Base-by-base conservation (phyloP, 176 grass and related monocot genomes). In the Carex pumila region DNA sequence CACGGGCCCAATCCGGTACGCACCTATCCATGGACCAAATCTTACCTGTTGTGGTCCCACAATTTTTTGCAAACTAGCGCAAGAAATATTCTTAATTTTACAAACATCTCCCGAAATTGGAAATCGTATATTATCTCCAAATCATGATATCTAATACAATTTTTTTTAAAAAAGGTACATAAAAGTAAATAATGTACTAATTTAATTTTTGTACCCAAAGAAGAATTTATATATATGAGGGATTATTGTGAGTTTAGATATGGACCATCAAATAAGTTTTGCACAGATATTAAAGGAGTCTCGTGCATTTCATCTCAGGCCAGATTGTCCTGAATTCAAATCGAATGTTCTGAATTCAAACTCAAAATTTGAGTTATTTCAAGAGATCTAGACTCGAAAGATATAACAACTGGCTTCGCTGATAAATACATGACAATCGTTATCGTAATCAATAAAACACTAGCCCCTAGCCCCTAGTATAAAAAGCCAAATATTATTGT, bases 1-100 rank as follows among this genome's bases (percentile, higher is more conserved):
- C 80, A 54, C 61, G 80, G 64, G 62, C 67, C 80, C 57, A 62
- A 81, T 63, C 31, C 55, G n/a, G 58, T 39, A 81, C 31, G 79
- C 34, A 81, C 32, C 79, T 56, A 39, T 43, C 1, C 17, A 65
- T 64, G 80, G 56, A 64, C 80, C 80, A 83, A 83, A 9, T 31
- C 80, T 83, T 66, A 55, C 62, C 80, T 83, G 80, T 83, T 59
- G 19, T 1, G 61, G 61, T 8, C 61, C 63, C 43, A 1, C 45
- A 9, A 19, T 31, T 31, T 65, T 65, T 18, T 61, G 52, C 77
- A 32, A 62, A 59, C 58, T 80, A n/a, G 30, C 30, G 77, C 77
- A 41, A n/a, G 34, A 10, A 59, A 31, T 11, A 18, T 30, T 56
- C 47, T 60, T 60, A n/a, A 3, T 30, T 56, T 60, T 60, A 36